Percentiles rank a stretch among this genome's conserved stretches.
These are phyloP conservation scores for Bothia castanella DNA, from an alignment of 1,284 basidiomycete genomes.

Conservation along the genomic window DNA sequence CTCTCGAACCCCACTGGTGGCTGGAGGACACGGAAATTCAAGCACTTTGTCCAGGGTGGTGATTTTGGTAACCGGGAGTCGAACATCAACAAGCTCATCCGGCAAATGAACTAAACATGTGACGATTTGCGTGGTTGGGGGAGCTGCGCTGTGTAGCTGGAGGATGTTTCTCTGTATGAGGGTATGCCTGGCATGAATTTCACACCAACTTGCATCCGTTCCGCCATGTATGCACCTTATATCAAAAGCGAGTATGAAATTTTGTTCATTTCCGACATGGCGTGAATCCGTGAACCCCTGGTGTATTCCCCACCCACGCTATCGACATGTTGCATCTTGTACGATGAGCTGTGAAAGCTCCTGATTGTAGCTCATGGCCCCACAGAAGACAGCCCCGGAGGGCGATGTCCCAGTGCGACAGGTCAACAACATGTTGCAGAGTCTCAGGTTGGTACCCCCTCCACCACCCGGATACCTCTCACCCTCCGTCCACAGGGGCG, in stretches of 20 bases:
- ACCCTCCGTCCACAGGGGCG: conserved; percentile 40
- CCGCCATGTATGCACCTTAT: conserved; percentile 28
- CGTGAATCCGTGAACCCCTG: too few species aligned
- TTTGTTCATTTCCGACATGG: neutral
- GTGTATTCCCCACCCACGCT: too few species aligned
- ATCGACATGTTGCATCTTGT: too few species aligned
- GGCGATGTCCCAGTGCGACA: conserved; percentile 18
- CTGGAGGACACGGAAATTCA: conserved; percentile 97
- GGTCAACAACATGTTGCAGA: conserved; percentile 48
- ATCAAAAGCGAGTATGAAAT: conserved; percentile 27
- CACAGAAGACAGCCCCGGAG: conserved; percentile 6
- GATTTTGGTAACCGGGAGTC: conserved; percentile 95
- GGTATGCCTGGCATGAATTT: conserved; percentile 40
- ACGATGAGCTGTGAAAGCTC: too few species aligned
- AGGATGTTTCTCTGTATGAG: conserved; percentile 29
- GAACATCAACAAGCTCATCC: conserved; percentile 96
- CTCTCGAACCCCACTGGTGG: conserved; percentile 98
- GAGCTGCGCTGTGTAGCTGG: conserved; percentile 18
- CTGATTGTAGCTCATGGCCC: conserved; percentile 13
- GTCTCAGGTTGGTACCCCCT: conserved; percentile 24
- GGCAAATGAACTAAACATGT: conserved; percentile 84
- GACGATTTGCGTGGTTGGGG: conserved; percentile 12
- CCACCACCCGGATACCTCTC: neutral
- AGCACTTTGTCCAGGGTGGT: conserved; percentile 90
- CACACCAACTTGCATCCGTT: conserved; percentile 16